Evolutionary conservation across 1,139 yeast genomes (phyloP), one percentile per base, ranked within the genome.

Genomic region (Scheffersomyces titani): DNA sequence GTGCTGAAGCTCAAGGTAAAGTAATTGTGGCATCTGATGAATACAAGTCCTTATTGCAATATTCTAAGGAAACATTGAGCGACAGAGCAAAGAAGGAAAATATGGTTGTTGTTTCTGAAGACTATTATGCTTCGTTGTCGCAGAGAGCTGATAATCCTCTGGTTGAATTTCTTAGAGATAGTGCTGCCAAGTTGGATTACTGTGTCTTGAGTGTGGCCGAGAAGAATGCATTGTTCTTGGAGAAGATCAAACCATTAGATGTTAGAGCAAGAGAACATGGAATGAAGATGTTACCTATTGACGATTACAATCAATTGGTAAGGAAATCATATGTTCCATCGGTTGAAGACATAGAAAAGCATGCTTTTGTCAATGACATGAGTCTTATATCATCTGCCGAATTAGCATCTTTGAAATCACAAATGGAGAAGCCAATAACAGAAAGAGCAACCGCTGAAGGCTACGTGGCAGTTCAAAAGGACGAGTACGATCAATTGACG

Each of bases 291-390:
- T 52, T 76, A 2, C 56, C 64, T 22, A 54, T 49, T 22, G 62
- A 62, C 9, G 78, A 74, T 46, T 75, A 75, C 56, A 77, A 77
- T 53, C 70, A 69, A 16, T 65, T 78, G 57, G 63, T 76, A 22
- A 57, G 76, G 13, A 68, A 64, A 51, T 79, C 78, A 6, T 74
- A 75, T 54, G 74, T 75, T 61, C 82, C 82, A 2, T 68, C 79
- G 4, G 63, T 77, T 46, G 77, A 73, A 6, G 63, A 63, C 30
- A 67, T 79, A 19, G 63, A 63, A 44, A 57, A 63, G 6, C 65
- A 63, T 50, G 82, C 82, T 0, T 55, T 59, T 0, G 63, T 63
- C 5, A 69, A 70, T 56, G 80, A 79, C 0, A 64, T 73, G 52
- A 65, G 61, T 7, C 66, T 75, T 3, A 46, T 76, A 5, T 68